Conservation (phyloP, 208 protist species). For the Spironucleus salmonicida region DNA sequence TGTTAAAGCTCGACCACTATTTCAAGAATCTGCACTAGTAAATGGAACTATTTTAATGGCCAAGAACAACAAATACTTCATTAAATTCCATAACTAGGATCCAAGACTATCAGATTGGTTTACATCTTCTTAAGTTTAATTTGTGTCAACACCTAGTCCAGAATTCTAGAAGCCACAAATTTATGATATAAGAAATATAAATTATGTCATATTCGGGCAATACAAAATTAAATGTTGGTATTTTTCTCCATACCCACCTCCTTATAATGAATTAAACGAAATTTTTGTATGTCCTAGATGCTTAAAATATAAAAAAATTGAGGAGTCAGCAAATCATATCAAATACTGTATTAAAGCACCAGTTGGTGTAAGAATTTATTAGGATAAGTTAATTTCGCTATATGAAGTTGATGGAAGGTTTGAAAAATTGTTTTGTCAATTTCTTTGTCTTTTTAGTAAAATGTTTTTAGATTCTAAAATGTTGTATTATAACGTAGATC, state of each 20-base stretch:
- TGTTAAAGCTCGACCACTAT: too few relatives aligned
- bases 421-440: constrained; percentile 28
- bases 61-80: too few relatives aligned
- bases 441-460: constrained; percentile 35
- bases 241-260: constrained; percentile 16
- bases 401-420: constrained; percentile 38
- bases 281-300: neutral
- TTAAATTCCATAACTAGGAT: too few relatives aligned
- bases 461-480: constrained; percentile 40
- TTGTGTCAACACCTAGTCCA: too few relatives aligned
- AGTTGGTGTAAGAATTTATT: constrained; percentile 36
- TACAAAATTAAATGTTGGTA: too few relatives aligned
- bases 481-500: constrained; percentile 28
- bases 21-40: too few relatives aligned
- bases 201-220: too few relatives aligned
- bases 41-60: too few relatives aligned
- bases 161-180: too few relatives aligned
- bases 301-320: neutral
- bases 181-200: too few relatives aligned
- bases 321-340: neutral
- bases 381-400: constrained; percentile 13
- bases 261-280: neutral
- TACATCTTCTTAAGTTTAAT: too few relatives aligned
- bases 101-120: too few relatives aligned
- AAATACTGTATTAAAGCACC: neutral